These are phyloP conservation scores for Flaveria brownii DNA, from an alignment of 129 eudicot genomes.

Conservation along the genomic window DNA sequence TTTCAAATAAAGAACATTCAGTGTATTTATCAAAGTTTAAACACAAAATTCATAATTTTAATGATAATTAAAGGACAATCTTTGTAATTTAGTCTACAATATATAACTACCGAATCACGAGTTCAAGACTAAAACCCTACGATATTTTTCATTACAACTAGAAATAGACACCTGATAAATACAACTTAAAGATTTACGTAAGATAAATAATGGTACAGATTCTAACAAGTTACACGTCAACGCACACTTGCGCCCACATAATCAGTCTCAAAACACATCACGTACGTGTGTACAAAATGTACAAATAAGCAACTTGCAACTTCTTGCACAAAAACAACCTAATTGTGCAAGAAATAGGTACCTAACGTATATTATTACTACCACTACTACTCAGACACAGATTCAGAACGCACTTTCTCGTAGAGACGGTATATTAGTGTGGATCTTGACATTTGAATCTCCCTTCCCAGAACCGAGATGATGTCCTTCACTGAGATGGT, in stretches of 20 bases:
- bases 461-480: constrained; percentile 76
- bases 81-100: no score
- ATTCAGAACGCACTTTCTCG: constrained; percentile 45
- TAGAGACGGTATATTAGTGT: constrained; percentile 47
- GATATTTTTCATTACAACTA: not conserved
- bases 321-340: not conserved
- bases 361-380: not conserved
- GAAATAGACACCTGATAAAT: not conserved
- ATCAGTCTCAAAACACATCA: not conserved
- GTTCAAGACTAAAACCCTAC: no score
- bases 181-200: not conserved
- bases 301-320: not conserved
- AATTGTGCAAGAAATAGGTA: constrained; percentile 1
- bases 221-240: not conserved
- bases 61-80: no score
- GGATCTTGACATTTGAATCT: constrained; percentile 76
- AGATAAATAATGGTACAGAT: not conserved
- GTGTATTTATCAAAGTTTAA: no score
- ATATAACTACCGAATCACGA: no score
- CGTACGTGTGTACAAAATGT: not conserved
- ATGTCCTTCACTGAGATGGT: constrained; percentile 67
- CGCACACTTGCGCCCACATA: not conserved
- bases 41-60: no score
- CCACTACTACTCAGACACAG: not conserved
- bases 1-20: no score